A percentile compares a stretch with the other conserved stretches of the same genome.
phyloP scores from a whole-genome alignment of 805 yeast genomes.

The Priceomyces medius region DNA sequence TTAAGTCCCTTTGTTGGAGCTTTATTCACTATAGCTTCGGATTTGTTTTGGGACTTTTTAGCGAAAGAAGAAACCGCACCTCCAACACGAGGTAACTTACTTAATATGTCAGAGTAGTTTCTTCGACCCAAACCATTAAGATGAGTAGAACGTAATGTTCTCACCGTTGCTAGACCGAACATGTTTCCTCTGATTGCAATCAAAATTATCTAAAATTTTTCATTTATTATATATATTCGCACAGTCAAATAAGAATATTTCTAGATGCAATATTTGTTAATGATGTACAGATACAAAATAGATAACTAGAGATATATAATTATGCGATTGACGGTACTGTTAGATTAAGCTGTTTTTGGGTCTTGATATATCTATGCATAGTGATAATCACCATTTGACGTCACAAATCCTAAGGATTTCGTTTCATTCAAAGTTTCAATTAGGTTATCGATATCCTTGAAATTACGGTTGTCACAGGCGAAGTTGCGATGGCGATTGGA shows the following conservation, averaged over 20 bases:
- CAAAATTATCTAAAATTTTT: background rate
- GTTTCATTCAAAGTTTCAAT: constrained; percentile 51
- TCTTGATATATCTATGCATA: constrained; percentile 11
- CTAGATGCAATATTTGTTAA: background rate
- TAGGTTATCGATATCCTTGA: constrained; percentile 72
- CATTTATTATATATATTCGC: background rate
- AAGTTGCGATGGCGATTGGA: constrained; percentile 73
- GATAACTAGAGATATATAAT: background rate
- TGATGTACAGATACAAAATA: background rate
- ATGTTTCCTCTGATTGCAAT: background rate
- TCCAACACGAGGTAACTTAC: constrained; percentile 28
- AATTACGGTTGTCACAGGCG: constrained; percentile 70
- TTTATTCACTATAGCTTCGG: constrained; percentile 2
- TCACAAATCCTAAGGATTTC: constrained; percentile 40
- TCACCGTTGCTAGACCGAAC: background rate
- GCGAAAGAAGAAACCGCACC: constrained; percentile 22
- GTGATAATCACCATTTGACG: constrained; percentile 41
- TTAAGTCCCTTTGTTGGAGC: background rate
- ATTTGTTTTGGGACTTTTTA: constrained; percentile 3
- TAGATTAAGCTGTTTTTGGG: background rate
- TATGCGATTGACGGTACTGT: background rate
- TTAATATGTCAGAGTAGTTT: constrained; percentile 18
- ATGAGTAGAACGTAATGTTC: background rate
- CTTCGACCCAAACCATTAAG: background rate
- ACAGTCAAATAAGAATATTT: background rate